Percentiles rank a stretch among this genome's conserved stretches.
Evolutionary conservation across 768 basidiomycete genomes (phyloP).

Genomic region (Lactarius hatsudake): DNA sequence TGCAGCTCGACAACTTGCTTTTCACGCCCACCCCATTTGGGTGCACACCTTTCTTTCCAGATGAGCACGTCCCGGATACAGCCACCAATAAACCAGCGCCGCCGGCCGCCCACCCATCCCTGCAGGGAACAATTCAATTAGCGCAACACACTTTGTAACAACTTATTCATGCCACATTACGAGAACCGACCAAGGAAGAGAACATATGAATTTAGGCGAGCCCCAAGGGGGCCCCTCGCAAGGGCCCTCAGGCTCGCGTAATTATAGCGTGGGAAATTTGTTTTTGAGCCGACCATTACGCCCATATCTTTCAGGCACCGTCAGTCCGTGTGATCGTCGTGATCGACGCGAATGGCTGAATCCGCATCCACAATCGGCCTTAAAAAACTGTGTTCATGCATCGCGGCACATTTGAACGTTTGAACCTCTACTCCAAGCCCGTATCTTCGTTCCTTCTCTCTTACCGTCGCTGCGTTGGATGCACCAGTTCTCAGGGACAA

Average conservation of each 20-base stretch:
- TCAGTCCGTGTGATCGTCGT: neutral
- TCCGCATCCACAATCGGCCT: neutral
- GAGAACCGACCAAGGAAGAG: neutral
- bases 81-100: neutral
- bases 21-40: neutral
- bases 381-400: neutral
- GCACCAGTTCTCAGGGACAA: neutral
- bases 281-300: neutral
- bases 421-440: neutral
- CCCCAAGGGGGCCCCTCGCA: neutral
- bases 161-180: neutral
- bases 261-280: neutral
- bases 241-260: neutral
- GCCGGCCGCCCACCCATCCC: neutral
- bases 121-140: neutral
- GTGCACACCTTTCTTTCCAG: neutral
- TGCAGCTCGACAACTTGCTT: neutral
- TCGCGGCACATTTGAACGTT: neutral
- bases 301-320: neutral
- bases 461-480: neutral
- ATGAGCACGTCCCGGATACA: neutral
- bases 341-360: neutral
- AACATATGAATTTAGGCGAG: neutral
- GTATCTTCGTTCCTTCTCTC: neutral
- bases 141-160: neutral